Percentiles rank a stretch among this genome's conserved stretches.
Evolutionary conservation across 1,284 basidiomycete species (phyloP).

Genomic region (Ustilago shanxiensis): DNA sequence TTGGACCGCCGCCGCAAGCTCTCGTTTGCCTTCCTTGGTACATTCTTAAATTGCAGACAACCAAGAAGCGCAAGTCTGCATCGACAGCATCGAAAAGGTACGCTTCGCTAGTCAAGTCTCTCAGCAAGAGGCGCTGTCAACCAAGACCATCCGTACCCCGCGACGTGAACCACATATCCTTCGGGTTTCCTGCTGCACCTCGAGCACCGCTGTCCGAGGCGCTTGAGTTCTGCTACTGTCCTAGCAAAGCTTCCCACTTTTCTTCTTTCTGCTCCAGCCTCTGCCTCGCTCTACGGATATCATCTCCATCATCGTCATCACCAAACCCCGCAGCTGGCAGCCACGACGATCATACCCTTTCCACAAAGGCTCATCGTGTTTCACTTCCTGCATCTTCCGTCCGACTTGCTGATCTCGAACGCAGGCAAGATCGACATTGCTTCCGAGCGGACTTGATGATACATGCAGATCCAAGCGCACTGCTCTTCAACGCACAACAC

Average conservation of each 20-base stretch:
- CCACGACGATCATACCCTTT: conserved; percentile 10
- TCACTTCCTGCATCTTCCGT: conserved; percentile 11
- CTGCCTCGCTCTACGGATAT: background rate
- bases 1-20: conserved; percentile 7
- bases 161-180: conserved; percentile 18
- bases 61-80: background rate
- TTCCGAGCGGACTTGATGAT: conserved; percentile 45
- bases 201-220: conserved; percentile 33
- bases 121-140: conserved; percentile 1
- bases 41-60: conserved; percentile 1
- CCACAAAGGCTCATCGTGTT: background rate
- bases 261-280: background rate
- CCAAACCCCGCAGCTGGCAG: conserved; percentile 21
- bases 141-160: conserved; percentile 16
- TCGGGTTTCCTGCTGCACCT: conserved; percentile 30
- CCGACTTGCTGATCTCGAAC: conserved; percentile 19
- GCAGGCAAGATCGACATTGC: conserved; percentile 45
- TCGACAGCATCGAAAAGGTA: background rate
- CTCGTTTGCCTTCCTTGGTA: conserved; percentile 20
- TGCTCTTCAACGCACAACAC: background rate
- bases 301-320: background rate
- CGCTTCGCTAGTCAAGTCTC: background rate
- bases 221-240: conserved; percentile 5
- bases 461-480: conserved; percentile 21
- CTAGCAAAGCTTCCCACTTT: background rate